A percentile compares a stretch with the other conserved stretches of the same genome.
phyloP scores from a whole-genome alignment of 768 basidiomycete species.

The Gloeostereum incarnatum region DNA sequence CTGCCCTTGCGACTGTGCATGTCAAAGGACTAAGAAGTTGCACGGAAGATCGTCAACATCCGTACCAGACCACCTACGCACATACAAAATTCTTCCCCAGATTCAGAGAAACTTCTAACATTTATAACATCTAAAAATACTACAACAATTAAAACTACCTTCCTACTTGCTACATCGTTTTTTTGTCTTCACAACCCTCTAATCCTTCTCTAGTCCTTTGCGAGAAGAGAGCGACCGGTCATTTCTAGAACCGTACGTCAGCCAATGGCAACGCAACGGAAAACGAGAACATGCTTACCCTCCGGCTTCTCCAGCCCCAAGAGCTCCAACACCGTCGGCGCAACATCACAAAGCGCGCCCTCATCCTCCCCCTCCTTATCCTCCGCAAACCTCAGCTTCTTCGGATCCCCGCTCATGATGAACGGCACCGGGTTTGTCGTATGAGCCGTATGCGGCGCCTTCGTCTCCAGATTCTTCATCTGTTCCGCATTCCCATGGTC shows the following conservation, averaged over 20 bases:
- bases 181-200: too few species aligned
- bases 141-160: too few species aligned
- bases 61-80: too few species aligned
- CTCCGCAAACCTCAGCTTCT: slow-evolving; percentile 42
- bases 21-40: too few species aligned
- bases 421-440: slow-evolving; percentile 88
- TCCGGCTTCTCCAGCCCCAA: slow-evolving; percentile 66
- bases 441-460: slow-evolving; percentile 87
- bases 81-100: too few species aligned
- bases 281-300: slow-evolving; percentile 33
- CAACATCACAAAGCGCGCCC: slow-evolving; percentile 83
- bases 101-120: too few species aligned
- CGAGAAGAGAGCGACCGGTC: slow-evolving; percentile 49
- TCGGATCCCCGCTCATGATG: slow-evolving; percentile 66
- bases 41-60: too few species aligned
- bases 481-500: slow-evolving; percentile 97
- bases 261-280: slow-evolving; percentile 5
- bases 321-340: slow-evolving; percentile 78
- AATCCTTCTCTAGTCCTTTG: too few species aligned
- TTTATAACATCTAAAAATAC: too few species aligned
- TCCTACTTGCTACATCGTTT: too few species aligned
- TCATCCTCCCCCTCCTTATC: slow-evolving; percentile 42
- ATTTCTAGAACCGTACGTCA: slow-evolving; percentile 29
- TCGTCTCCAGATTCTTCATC: slow-evolving; percentile 79
- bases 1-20: background rate